These are phyloP conservation scores for Colletotrichum chlorophyti DNA, from an alignment of 2,329 filamentous ascomycete species.

Conservation along the genomic window DNA sequence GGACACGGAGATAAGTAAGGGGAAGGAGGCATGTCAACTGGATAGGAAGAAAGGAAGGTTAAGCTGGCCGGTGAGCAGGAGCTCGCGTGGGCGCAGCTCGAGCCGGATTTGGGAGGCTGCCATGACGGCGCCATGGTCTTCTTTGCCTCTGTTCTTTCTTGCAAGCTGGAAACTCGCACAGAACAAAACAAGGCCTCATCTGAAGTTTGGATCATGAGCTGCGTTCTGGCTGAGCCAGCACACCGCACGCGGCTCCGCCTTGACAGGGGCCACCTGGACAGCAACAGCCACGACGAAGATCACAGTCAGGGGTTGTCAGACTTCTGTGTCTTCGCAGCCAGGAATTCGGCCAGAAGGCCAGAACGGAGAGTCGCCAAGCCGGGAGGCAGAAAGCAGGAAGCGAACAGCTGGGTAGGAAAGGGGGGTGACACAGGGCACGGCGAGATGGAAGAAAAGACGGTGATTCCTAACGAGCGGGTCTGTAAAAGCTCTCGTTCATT, in stretches of 20 bases:
- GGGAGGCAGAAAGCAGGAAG: background rate
- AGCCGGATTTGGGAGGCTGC: conserved; percentile 8
- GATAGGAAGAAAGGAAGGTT: background rate
- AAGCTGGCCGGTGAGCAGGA: conserved; percentile 1
- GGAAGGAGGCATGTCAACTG: too few species aligned
- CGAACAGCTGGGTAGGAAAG: background rate
- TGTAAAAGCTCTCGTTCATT: conserved; percentile 16
- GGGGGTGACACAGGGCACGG: background rate
- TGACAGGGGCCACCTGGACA: conserved; percentile 12
- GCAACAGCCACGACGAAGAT: conserved; percentile 8
- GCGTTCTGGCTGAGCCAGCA: conserved; percentile 23
- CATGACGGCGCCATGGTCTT: conserved; percentile 25
- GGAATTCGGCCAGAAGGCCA: conserved; percentile 13
- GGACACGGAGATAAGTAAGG: conserved; percentile 4
- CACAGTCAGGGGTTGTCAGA: conserved; percentile 21
- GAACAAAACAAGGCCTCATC: conserved; percentile 28
- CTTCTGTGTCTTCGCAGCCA: background rate
- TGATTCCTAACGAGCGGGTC: background rate
- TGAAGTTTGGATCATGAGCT: conserved; percentile 19
- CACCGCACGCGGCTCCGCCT: conserved; percentile 8
- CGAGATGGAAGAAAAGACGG: background rate
- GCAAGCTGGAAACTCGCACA: conserved; percentile 24
- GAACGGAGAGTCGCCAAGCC: background rate
- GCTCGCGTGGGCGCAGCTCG: background rate
- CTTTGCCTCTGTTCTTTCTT: conserved; percentile 11